Conservation (phyloP, 2,329 filamentous ascomycete species). For the Plectosphaerella cucumerina region DNA sequence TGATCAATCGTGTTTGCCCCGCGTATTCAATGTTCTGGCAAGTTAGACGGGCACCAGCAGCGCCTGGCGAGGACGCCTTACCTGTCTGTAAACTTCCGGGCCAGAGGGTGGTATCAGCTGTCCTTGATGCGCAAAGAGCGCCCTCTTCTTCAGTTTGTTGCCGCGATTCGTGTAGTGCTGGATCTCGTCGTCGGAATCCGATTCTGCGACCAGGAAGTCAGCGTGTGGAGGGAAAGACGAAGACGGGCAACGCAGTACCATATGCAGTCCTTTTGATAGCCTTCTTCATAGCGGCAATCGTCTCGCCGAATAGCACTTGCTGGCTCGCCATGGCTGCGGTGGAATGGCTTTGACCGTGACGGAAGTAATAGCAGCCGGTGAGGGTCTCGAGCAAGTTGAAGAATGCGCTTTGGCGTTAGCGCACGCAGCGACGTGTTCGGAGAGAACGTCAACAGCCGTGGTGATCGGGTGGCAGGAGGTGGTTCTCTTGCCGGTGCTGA, state of each 20-base stretch:
- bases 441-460: too few species aligned
- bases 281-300: slow-evolving; percentile 64
- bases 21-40: slow-evolving; percentile 66
- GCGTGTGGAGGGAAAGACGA: background rate
- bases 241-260: slow-evolving; percentile 32
- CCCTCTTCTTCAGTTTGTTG: slow-evolving; percentile 73
- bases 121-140: slow-evolving; percentile 66
- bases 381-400: too few species aligned
- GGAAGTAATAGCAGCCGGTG: background rate
- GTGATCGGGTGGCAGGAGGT: too few species aligned
- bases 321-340: slow-evolving; percentile 38
- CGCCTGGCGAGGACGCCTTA: background rate
- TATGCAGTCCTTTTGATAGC: slow-evolving; percentile 61
- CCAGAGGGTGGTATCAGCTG: slow-evolving; percentile 64
- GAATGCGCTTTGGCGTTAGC: too few species aligned
- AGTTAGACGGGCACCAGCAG: slow-evolving; percentile 1
- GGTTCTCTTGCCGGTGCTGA: too few species aligned
- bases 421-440: too few species aligned
- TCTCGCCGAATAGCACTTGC: slow-evolving; percentile 61
- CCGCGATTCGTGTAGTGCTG: slow-evolving; percentile 69
- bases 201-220: slow-evolving; percentile 48
- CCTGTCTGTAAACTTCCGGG: slow-evolving; percentile 68
- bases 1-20: slow-evolving; percentile 67
- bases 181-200: slow-evolving; percentile 72
- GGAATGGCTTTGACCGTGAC: background rate